Base-by-base conservation (phyloP, 106 monocot genomes). In the Triglochin maritima region DNA sequence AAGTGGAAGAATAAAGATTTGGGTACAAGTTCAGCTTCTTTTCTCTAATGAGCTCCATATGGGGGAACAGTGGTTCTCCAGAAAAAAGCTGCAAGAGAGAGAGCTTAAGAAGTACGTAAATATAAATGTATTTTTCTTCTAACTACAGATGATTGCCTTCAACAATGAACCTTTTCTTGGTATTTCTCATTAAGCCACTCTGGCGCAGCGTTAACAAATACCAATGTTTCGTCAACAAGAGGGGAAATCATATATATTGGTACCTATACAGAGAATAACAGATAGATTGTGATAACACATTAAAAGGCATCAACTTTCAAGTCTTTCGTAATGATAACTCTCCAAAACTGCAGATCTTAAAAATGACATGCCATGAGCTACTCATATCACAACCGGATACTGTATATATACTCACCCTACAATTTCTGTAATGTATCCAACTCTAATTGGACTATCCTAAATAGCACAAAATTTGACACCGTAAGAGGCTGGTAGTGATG, bases 121-220 rank as follows among this genome's bases (percentile, higher is more conserved):
- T 17, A 55, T 68, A 44, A 17, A 55, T 55, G 13, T 50, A 68
- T 54, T 50, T 14, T 2, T 43, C 3, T 55, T 43, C 29, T 29
- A 29, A 29, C 6, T 52, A 50, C 41, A 55, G 44, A 68, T 53
- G 5, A 17, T 17, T 51, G 43, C 17, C 13, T 17, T 9, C 5
- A 7, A 17, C 14, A 44, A 49, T 15, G 55, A 60, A 87, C 94
- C 89, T 91, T 96, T 60, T 88, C 58, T 77, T 88, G 95, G 15
- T 81, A 85, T 46, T 82, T 45, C 16, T 86, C 82, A 65, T 81
- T 85, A 72, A 96, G 85, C 95, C 95, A 96, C 84, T 96, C 95
- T 44, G 95, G 95, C 57, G 84, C 57, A 73, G 76, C 71, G 79
- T 84, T 96, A 4, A 81, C 76, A 66, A 78, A 91, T 56, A 83